phyloP scores from a whole-genome alignment of 768 basidiomycete species.

The Termitomyces sp. region DNA sequence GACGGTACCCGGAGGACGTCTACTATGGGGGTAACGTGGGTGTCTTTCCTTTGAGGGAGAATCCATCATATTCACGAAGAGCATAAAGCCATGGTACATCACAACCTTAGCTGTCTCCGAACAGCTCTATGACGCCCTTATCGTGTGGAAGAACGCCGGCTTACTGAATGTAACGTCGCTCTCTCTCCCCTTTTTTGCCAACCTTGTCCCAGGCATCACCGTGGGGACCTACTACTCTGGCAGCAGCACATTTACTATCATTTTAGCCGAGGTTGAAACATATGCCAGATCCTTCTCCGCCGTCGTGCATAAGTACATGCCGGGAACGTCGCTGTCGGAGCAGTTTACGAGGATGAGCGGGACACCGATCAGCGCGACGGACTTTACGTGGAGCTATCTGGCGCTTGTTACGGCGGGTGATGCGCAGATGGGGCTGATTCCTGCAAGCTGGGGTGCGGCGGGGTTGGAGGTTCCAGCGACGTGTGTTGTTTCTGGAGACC shows the following conservation, averaged over 20 bases:
- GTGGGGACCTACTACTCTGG: slow-evolving; percentile 47
- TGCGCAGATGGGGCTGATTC: slow-evolving; percentile 42
- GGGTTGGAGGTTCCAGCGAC: slow-evolving; percentile 42
- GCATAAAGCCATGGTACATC: slow-evolving; percentile 68
- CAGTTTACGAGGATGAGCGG: slow-evolving; percentile 53
- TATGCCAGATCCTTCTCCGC: slow-evolving; percentile 66
- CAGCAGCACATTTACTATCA: slow-evolving; percentile 41
- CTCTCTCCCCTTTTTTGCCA: slow-evolving; percentile 69
- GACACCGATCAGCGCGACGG: slow-evolving; percentile 48
- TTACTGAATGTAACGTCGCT: slow-evolving; percentile 46
- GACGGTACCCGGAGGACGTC: slow-evolving; percentile 71
- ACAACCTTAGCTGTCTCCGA: slow-evolving; percentile 66
- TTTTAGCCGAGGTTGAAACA: slow-evolving; percentile 37
- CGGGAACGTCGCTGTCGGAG: slow-evolving; percentile 48
- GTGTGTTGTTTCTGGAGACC: slow-evolving; percentile 29
- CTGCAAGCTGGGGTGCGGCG: slow-evolving; percentile 61
- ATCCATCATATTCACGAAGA: neutral
- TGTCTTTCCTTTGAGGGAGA: slow-evolving; percentile 13
- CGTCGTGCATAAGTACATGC: slow-evolving; percentile 56
- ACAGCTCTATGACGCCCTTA: slow-evolving; percentile 68
- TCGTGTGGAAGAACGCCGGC: slow-evolving; percentile 53
- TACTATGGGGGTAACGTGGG: slow-evolving; percentile 70
- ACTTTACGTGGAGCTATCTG: slow-evolving; percentile 78
- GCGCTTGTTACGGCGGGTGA: slow-evolving; percentile 54
- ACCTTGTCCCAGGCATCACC: slow-evolving; percentile 41